Evolutionary conservation across 495 filamentous ascomycete genomes (phyloP), one percentile per base, ranked within the genome.

Genomic region (Penicillium salamii): DNA sequence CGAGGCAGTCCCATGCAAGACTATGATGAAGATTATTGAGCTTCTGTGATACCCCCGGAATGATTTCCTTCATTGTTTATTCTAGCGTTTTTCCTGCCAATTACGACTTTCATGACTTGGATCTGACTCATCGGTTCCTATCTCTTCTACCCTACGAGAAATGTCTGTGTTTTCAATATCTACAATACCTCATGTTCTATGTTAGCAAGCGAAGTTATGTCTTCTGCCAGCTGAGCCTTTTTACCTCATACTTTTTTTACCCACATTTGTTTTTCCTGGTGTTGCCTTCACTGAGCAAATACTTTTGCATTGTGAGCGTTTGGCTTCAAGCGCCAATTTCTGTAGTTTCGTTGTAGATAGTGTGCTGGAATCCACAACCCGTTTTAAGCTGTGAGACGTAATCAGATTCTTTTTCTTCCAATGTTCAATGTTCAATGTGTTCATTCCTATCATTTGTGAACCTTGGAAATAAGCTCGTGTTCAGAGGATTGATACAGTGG

Each of bases 1-100:
- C 65, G 73, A 43, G 73, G 68, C 46, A 77, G 73, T 53, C 76
- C 76, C 29, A 72, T 74, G 49, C 74, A 72, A 44, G 74, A 75
- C 49, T 64, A 69, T 46, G 69, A 73, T 47, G 63, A 68, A 46
- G 59, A 70, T 23, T 71, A 70, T 51, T 71, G 53, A 65, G 42
- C 47, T 40, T 52, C 50, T 59, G 55, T 54, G 58, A 65, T 65
- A 59, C 58, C 61, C n/a, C 61, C 43, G 49, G 33, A 35, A 46
- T 58, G 48, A 53, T 58, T 50, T 58, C 54, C 36, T 53, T 37
- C 31, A 2, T 2, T 42, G 41, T 46, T 7, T 8, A 8, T 28
- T 38, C 23, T 17, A 36, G 34, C 29, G 20, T 5, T 48, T 56
- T 31, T 58, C 45, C 54, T 31, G 47, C 40, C 45, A 12, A 13